A percentile compares a stretch with the other conserved stretches of the same genome.
Evolutionary conservation across 768 basidiomycete species (phyloP).

Genomic region (Vararia minispora): DNA sequence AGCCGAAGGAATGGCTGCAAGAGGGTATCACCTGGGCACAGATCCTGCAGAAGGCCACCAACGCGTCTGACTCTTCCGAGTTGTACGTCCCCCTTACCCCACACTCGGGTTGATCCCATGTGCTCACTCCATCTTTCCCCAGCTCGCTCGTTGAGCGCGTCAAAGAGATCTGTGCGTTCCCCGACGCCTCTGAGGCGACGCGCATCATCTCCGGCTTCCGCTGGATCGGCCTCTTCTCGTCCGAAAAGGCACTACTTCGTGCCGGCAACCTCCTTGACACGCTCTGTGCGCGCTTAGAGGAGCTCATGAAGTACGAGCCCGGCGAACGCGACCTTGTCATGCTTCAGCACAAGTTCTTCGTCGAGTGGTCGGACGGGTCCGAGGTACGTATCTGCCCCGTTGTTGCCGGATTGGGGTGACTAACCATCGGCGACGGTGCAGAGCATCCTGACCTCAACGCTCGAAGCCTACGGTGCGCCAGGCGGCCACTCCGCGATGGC

Average conservation of each 20-base stretch:
- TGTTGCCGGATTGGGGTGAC: background rate
- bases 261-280: conserved; percentile 83
- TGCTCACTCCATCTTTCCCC: conserved; percentile 2
- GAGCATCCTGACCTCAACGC: conserved; percentile 84
- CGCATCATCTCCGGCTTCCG: conserved; percentile 84
- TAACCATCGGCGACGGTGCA: conserved; percentile 18
- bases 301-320: conserved; percentile 80
- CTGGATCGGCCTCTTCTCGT: conserved; percentile 90
- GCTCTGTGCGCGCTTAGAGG: conserved; percentile 83
- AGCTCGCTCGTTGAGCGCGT: conserved; percentile 69
- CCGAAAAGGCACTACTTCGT: conserved; percentile 46
- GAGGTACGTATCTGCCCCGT: conserved; percentile 30
- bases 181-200: conserved; percentile 51
- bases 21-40: conserved; percentile 74
- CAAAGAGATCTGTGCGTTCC: conserved; percentile 62
- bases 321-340: conserved; percentile 95
- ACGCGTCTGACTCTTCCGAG: conserved; percentile 58
- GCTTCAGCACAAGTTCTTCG: conserved; percentile 96
- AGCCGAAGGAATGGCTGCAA: conserved; percentile 67
- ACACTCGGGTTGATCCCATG: background rate
- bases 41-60: conserved; percentile 65
- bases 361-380: conserved; percentile 79
- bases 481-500: conserved; percentile 87
- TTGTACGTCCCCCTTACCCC: conserved; percentile 29
- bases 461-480: conserved; percentile 80